Conservation (phyloP, 1,284 basidiomycete genomes). For the Ganoderma lucidum region DNA sequence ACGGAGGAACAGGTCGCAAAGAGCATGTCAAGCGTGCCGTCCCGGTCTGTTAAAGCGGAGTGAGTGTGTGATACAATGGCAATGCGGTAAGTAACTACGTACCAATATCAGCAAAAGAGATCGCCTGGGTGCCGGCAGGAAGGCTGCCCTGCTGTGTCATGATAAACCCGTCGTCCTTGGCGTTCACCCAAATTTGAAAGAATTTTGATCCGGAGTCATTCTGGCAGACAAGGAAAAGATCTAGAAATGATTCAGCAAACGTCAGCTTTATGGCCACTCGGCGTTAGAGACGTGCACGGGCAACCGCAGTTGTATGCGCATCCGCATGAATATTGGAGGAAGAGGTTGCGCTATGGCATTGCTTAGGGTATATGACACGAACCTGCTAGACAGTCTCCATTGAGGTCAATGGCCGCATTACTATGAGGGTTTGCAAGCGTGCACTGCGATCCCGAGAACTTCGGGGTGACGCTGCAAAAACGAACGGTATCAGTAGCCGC, state of each 20-base stretch:
- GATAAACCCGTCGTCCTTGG: conserved; percentile 78
- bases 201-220: conserved; percentile 60
- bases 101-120: conserved; percentile 95
- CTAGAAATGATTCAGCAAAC: conserved; percentile 47
- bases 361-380: conserved; percentile 28
- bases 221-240: conserved; percentile 92
- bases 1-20: conserved; percentile 85
- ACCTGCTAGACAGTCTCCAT: conserved; percentile 97
- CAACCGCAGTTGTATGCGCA: not conserved
- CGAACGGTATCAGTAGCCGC: not conserved
- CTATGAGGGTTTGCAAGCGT: conserved; percentile 88
- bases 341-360: not conserved
- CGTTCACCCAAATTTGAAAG: conserved; percentile 94
- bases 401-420: conserved; percentile 94
- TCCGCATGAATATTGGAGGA: not conserved
- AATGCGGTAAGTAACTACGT: conserved; percentile 32
- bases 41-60: conserved; percentile 71
- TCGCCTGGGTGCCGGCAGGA: conserved; percentile 80
- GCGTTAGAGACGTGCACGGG: not conserved
- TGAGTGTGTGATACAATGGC: not conserved
- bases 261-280: not conserved
- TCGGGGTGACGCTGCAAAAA: conserved; percentile 58
- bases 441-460: conserved; percentile 74
- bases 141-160: conserved; percentile 76
- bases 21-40: conserved; percentile 96